Conservation (phyloP, 371 early-diverging fungal species). For the Saksenaea oblongispora region DNA sequence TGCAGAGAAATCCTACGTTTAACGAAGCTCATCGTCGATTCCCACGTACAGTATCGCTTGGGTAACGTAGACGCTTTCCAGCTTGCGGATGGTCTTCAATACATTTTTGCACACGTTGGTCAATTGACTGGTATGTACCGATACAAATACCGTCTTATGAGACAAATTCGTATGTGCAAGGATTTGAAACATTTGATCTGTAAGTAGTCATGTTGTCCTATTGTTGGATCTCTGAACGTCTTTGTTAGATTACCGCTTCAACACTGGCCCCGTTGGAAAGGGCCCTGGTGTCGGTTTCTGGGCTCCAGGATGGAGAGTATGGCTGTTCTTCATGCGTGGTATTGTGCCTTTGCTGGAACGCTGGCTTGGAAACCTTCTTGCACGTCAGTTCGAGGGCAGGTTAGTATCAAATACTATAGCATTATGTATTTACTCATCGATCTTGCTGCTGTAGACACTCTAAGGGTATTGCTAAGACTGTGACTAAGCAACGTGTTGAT, state of each 20-base stretch:
- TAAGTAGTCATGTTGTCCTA: slow-evolving; percentile 12
- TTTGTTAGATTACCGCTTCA: slow-evolving; percentile 82
- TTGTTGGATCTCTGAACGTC: neutral
- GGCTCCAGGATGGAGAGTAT: slow-evolving; percentile 99
- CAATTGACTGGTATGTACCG: slow-evolving; percentile 99
- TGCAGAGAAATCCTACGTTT: slow-evolving; percentile 96
- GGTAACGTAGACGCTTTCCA: slow-evolving; percentile 98
- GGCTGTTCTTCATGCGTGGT: slow-evolving; percentile 99
- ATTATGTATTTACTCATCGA: neutral
- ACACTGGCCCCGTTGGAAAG: slow-evolving; percentile 96
- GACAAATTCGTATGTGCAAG: slow-evolving; percentile 96
- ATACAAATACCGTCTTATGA: slow-evolving; percentile 99
- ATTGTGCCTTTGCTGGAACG: slow-evolving; percentile 96
- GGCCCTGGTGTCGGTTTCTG: slow-evolving; percentile 99
- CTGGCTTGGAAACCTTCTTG: slow-evolving; percentile 97
- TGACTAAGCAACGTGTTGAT: slow-evolving; percentile 99
- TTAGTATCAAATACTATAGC: neutral
- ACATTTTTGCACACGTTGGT: slow-evolving; percentile 99
- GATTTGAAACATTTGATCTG: slow-evolving; percentile 94
- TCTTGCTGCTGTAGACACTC: slow-evolving; percentile 67
- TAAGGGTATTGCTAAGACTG: slow-evolving; percentile 96
- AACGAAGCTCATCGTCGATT: slow-evolving; percentile 97
- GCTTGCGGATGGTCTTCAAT: slow-evolving; percentile 96
- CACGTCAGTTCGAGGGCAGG: slow-evolving; percentile 96
- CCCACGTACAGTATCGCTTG: slow-evolving; percentile 96